phyloP scores from a whole-genome alignment of 345 rosid species.

The Ricinus communis region DNA sequence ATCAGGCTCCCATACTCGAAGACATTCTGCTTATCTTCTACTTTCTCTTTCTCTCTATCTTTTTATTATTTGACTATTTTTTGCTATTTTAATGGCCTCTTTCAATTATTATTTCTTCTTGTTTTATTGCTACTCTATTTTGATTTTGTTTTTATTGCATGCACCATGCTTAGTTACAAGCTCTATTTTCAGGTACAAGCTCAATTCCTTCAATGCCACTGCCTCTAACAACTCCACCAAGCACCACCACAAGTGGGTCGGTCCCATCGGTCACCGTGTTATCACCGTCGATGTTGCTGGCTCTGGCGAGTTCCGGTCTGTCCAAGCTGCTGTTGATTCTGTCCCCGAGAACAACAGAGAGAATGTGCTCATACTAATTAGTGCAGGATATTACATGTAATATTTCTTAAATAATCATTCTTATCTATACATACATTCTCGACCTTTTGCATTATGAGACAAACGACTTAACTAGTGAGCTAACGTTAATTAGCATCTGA shows the following conservation, averaged over 20 bases:
- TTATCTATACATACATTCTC: too few species aligned
- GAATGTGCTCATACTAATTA: constrained; percentile 60
- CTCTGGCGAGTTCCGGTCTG: constrained; percentile 59
- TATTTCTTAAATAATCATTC: neutral
- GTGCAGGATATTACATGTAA: constrained; percentile 76
- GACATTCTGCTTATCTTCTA: constrained; percentile 15
- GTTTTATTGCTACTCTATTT: constrained; percentile 15
- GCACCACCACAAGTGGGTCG: constrained; percentile 63
- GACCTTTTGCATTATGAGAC: too few species aligned
- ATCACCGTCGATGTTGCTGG: constrained; percentile 69
- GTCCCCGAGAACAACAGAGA: constrained; percentile 59
- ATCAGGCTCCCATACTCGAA: neutral
- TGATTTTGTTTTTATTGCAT: constrained; percentile 28
- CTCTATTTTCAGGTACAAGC: constrained; percentile 30
- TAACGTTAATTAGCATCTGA: too few species aligned
- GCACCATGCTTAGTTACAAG: constrained; percentile 32
- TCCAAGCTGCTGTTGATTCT: constrained; percentile 83
- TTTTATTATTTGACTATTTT: constrained; percentile 14
- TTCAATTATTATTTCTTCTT: constrained; percentile 21
- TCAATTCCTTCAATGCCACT: constrained; percentile 12
- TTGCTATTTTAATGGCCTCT: constrained; percentile 41
- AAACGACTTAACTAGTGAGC: too few species aligned
- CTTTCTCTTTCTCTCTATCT: neutral
- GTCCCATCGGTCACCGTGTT: constrained; percentile 69
- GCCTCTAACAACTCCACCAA: constrained; percentile 32